Conservation (phyloP, 2,329 filamentous ascomycete species). For the Penicillium sp. region DNA sequence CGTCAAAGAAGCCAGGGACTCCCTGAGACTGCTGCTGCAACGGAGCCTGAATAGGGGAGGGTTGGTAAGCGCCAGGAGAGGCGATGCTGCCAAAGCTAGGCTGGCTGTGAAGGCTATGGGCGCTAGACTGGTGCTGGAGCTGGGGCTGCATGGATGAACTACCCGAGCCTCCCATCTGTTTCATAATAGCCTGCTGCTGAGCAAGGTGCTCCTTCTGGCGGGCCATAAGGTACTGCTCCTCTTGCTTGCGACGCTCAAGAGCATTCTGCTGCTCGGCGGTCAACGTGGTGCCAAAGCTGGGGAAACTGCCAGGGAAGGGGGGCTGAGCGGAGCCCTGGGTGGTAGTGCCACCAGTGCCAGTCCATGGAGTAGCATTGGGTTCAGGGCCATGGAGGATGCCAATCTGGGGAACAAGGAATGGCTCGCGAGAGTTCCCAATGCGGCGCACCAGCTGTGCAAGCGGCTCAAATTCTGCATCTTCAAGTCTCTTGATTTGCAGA, state of each 20-base stretch:
- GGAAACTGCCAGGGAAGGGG: constrained; percentile 89
- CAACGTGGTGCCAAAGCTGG: constrained; percentile 87
- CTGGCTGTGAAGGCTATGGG: constrained; percentile 94
- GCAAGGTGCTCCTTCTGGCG: constrained; percentile 91
- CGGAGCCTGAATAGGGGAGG: constrained; percentile 59
- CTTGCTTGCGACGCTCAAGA: constrained; percentile 91
- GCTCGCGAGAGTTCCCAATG: constrained; percentile 95
- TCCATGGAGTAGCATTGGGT: constrained; percentile 52
- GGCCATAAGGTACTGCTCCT: constrained; percentile 96
- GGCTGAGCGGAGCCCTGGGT: constrained; percentile 68
- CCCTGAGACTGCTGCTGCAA: constrained; percentile 58
- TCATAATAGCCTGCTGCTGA: constrained; percentile 77
- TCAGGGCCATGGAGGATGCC: constrained; percentile 87
- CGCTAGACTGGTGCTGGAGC: constrained; percentile 90
- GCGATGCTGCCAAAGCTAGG: constrained; percentile 94
- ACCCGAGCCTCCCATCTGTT: constrained; percentile 67
- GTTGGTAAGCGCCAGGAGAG: constrained; percentile 73
- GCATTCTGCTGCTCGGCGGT: constrained; percentile 99
- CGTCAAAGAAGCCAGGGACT: constrained; percentile 71
- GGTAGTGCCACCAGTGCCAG: constrained; percentile 32
- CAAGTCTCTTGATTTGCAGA: constrained; percentile 88
- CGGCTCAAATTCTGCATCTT: constrained; percentile 92
- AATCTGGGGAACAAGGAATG: constrained; percentile 96
- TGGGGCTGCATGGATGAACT: constrained; percentile 56
- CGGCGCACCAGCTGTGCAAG: constrained; percentile 90